phyloP scores from a whole-genome alignment of 2,329 filamentous ascomycete genomes.

The Claviceps maximensis region DNA sequence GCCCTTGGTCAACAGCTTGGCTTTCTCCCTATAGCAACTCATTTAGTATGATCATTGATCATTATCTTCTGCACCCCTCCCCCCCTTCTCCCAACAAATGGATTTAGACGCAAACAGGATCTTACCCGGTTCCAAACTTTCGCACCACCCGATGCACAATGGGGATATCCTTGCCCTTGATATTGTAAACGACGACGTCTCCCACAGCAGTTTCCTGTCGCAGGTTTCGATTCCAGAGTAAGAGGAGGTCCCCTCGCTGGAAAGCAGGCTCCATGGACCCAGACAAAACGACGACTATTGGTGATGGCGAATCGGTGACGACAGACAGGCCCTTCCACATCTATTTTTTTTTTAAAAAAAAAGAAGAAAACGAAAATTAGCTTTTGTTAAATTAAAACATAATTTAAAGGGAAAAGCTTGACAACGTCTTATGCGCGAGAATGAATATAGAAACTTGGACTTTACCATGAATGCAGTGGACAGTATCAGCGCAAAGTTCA shows the following conservation, averaged over 20 bases:
- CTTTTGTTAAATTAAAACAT: not conserved
- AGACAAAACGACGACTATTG: slow-evolving; percentile 72
- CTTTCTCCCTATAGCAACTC: slow-evolving; percentile 30
- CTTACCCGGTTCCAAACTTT: slow-evolving; percentile 48
- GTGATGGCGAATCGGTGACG: slow-evolving; percentile 58
- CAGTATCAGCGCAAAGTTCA: slow-evolving; percentile 84
- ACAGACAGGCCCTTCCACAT: slow-evolving; percentile 85
- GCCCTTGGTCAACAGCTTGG: slow-evolving; percentile 85
- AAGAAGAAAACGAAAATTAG: not conserved
- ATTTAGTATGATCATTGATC: slow-evolving; percentile 5
- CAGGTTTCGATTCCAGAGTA: slow-evolving; percentile 62
- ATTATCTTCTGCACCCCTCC: too few relatives aligned
- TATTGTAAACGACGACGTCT: slow-evolving; percentile 58
- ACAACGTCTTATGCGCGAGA: not conserved
- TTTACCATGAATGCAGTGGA: slow-evolving; percentile 79
- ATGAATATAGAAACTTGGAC: not conserved
- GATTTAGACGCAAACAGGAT: not conserved
- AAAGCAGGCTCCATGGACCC: slow-evolving; percentile 79
- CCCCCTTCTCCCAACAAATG: too few relatives aligned
- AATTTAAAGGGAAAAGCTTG: not conserved
- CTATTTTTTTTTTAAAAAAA: slow-evolving; percentile 19
- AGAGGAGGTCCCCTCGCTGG: slow-evolving; percentile 61
- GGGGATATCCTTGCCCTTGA: slow-evolving; percentile 87
- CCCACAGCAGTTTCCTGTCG: slow-evolving; percentile 41
- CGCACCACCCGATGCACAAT: slow-evolving; percentile 91